Percentiles rank a stretch among this genome's conserved stretches.
These are phyloP conservation scores for Cornus suecica DNA, from an alignment of 148 eudicot genomes.

Conservation along the genomic window DNA sequence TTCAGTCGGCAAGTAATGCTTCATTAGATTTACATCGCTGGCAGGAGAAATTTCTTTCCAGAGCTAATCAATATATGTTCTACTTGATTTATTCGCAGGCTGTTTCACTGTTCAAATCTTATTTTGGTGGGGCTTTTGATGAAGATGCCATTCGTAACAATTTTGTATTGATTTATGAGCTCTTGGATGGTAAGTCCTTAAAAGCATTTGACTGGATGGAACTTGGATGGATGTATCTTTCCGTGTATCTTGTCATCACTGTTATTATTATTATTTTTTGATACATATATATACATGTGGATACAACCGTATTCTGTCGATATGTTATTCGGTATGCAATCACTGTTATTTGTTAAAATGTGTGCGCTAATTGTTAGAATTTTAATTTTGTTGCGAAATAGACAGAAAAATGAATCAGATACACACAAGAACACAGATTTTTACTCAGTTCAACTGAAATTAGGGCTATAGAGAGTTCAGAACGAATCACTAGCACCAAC, in stretches of 20 bases:
- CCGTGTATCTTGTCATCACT: neutral
- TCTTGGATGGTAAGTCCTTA: conserved; percentile 77
- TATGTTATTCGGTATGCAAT: conserved; percentile 1
- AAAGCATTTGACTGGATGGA: neutral
- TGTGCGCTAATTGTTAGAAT: neutral
- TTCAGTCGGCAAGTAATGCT: too few relatives aligned
- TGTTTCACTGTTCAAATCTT: conserved; percentile 90
- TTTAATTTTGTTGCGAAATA: too few relatives aligned
- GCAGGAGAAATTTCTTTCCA: neutral
- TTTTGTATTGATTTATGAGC: conserved; percentile 93
- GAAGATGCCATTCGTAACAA: conserved; percentile 99
- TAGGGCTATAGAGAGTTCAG: too few relatives aligned
- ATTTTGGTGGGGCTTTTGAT: conserved; percentile 97
- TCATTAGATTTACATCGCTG: neutral
- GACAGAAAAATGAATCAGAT: too few relatives aligned
- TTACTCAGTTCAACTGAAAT: too few relatives aligned
- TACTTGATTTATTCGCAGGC: conserved; percentile 59
- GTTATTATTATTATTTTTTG: neutral
- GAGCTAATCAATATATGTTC: neutral
- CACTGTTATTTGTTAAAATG: neutral
- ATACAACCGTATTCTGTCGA: neutral
- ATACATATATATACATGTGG: too few relatives aligned
- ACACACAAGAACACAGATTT: too few relatives aligned
- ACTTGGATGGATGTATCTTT: neutral
- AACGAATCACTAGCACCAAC: too few relatives aligned